Conservation (phyloP, 139 green algal species). For the Chlamydomonas urium region DNA sequence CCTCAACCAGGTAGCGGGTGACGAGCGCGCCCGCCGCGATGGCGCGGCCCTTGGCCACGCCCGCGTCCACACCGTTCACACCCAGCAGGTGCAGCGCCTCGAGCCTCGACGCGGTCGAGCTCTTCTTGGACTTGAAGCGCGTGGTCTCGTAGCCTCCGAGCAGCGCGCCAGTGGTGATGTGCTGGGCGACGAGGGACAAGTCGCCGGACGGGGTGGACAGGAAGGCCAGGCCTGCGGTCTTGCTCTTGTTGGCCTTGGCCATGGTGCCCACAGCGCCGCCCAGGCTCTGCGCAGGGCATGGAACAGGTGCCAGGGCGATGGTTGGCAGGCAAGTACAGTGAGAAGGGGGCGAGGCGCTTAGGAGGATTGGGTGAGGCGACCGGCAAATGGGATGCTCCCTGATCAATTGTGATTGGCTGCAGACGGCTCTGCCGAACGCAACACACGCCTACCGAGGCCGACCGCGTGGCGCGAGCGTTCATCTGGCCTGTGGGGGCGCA, state of each 20-base stretch:
- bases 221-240: conserved; percentile 21
- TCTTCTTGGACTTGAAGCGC: conserved; percentile 86
- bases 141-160: conserved; percentile 76
- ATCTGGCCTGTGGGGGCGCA: too few relatives aligned
- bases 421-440: too few relatives aligned
- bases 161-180: conserved; percentile 47
- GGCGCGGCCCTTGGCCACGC: neutral
- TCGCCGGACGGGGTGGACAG: neutral
- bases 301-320: too few relatives aligned
- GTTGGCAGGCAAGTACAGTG: neutral
- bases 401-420: too few relatives aligned
- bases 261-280: conserved; percentile 42
- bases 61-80: neutral
- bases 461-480: too few relatives aligned
- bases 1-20: conserved; percentile 92
- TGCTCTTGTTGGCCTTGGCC: conserved; percentile 58
- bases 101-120: conserved; percentile 38
- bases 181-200: neutral
- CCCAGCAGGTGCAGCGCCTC: conserved; percentile 52
- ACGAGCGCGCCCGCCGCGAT: neutral
- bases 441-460: too few relatives aligned
- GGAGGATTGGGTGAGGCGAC: neutral
- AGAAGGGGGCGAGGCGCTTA: neutral
- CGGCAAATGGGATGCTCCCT: too few relatives aligned
- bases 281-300: conserved; percentile 25